Conservation (phyloP, 257 asterid genomes). For the Rauvolfia tetraphylla region DNA sequence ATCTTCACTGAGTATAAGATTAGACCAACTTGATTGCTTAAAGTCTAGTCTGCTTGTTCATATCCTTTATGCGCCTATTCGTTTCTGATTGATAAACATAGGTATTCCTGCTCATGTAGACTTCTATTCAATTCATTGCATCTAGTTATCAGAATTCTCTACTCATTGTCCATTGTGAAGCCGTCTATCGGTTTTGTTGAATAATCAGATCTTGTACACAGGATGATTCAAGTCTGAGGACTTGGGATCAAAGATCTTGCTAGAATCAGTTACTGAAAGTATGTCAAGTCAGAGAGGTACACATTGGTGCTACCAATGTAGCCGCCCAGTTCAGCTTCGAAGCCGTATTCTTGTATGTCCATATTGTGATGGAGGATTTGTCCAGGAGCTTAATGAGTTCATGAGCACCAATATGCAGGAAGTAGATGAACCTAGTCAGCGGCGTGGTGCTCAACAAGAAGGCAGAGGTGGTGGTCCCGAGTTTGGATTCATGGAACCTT, state of each 20-base stretch:
- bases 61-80: neutral
- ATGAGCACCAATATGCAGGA: slow-evolving; percentile 17
- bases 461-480: slow-evolving; percentile 35
- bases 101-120: neutral
- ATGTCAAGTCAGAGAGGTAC: slow-evolving; percentile 46
- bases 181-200: neutral
- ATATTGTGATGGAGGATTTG: slow-evolving; percentile 71
- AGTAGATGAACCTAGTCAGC: slow-evolving; percentile 15
- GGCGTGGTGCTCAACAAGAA: neutral
- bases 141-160: neutral
- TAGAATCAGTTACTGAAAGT: neutral
- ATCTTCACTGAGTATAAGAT: neutral
- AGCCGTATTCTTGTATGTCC: slow-evolving; percentile 51
- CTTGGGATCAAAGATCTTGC: slow-evolving; percentile 9
- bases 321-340: slow-evolving; percentile 50
- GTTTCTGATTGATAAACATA: neutral
- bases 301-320: slow-evolving; percentile 94
- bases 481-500: slow-evolving; percentile 29
- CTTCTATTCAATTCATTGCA: neutral
- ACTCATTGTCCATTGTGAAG: neutral
- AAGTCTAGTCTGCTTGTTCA: neutral
- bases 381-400: slow-evolving; percentile 69
- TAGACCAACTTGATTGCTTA: neutral
- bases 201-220: neutral
- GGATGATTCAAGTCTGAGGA: slow-evolving; percentile 8